Conservation (phyloP, 305 asterid species). For the Solanum hybrid region DNA sequence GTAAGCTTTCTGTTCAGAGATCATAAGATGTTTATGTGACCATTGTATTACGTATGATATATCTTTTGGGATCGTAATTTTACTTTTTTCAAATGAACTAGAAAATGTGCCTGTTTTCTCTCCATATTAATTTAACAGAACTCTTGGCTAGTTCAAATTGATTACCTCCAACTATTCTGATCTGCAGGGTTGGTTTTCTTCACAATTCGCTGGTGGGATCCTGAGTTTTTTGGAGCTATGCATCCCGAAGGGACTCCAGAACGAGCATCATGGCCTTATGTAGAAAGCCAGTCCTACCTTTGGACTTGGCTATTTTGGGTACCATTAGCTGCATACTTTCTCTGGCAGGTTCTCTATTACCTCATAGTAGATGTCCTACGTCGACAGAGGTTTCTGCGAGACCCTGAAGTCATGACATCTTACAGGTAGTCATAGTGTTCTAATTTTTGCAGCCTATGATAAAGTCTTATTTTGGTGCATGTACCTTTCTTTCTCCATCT, state of each 20-base stretch:
- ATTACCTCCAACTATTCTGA: conserved; percentile 1
- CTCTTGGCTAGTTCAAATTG: background rate
- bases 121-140: background rate
- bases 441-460: background rate
- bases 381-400: conserved; percentile 69
- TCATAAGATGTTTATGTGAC: conserved; percentile 2
- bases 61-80: background rate
- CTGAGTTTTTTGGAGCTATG: conserved; percentile 72
- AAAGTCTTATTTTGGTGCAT: background rate
- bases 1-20: background rate
- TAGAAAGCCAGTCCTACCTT: conserved; percentile 57
- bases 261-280: conserved; percentile 83
- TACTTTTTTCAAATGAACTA: background rate
- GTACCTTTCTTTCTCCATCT: background rate
- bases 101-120: background rate
- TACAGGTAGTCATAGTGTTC: conserved; percentile 51
- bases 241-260: conserved; percentile 69
- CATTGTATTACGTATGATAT: background rate
- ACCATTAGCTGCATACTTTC: conserved; percentile 64
- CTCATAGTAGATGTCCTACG: conserved; percentile 89
- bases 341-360: conserved; percentile 88
- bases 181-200: conserved; percentile 78
- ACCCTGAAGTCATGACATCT: conserved; percentile 98
- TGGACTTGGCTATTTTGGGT: conserved; percentile 96
- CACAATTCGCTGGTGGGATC: conserved; percentile 98